Conservation (phyloP, 2,329 filamentous ascomycete species). For the Paraconiothyrium sp. region DNA sequence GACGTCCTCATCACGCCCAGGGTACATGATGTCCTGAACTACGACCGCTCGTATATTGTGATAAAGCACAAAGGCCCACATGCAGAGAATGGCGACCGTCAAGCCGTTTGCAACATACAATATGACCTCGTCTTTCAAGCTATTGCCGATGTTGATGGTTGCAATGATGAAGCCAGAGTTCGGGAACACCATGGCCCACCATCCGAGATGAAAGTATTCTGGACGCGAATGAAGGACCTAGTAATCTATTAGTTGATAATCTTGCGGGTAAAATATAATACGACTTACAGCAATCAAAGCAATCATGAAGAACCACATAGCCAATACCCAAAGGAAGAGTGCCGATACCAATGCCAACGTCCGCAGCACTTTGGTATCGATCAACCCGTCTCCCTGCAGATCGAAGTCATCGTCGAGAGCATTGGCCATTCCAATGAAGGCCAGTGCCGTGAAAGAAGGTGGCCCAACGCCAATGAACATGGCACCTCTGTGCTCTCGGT, state of each 20-base stretch:
- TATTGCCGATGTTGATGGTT: conserved; percentile 52
- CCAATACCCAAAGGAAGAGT: conserved; percentile 72
- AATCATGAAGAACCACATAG: conserved; percentile 65
- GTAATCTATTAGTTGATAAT: conserved; percentile 17
- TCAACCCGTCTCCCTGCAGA: conserved; percentile 57
- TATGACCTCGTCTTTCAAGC: conserved; percentile 47
- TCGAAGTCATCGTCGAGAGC: conserved; percentile 59
- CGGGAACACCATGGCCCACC: conserved; percentile 67
- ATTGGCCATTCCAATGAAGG: conserved; percentile 73
- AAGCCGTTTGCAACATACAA: conserved; percentile 56
- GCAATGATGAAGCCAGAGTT: conserved; percentile 56
- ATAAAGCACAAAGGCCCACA: conserved; percentile 65
- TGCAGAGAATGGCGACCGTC: conserved; percentile 61
- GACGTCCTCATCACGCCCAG: conserved; percentile 67
- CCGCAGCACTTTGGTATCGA: conserved; percentile 56
- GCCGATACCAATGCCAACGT: conserved; percentile 59
- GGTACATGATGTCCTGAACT: conserved; percentile 64
- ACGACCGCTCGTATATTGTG: conserved; percentile 62
- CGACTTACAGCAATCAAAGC: conserved; percentile 49
- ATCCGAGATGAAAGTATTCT: conserved; percentile 68
- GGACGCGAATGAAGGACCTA: conserved; percentile 46
- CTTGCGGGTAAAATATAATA: too few relatives aligned
- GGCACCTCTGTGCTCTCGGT: conserved; percentile 71
- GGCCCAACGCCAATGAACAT: conserved; percentile 82
- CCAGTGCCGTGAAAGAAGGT: conserved; percentile 75